phyloP scores from a whole-genome alignment of 2,329 filamentous ascomycete species.

The Fusarium ramigenum region DNA sequence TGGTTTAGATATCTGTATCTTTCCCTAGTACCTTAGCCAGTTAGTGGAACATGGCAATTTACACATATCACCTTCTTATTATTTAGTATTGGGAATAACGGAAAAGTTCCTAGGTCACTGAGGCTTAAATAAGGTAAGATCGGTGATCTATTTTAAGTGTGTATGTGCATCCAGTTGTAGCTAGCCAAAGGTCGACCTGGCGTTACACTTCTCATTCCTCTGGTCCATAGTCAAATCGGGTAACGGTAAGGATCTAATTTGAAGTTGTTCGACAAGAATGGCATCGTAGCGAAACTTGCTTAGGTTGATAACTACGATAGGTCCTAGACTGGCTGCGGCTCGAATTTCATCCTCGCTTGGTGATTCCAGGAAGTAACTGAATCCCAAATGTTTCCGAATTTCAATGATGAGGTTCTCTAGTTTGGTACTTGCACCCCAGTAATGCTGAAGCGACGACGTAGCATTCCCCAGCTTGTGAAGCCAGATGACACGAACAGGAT shows the following conservation, averaged over 20 bases:
- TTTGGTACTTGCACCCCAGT: neutral
- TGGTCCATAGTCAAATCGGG: accelerated
- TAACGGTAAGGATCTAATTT: accelerated
- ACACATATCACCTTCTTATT: too few species aligned
- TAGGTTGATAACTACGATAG: neutral
- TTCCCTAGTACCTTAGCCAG: too few species aligned
- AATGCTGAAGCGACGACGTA: neutral
- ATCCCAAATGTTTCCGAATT: neutral
- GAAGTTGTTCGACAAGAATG: neutral
- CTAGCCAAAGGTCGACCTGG: too few species aligned
- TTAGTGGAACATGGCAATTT: too few species aligned
- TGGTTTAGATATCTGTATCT: too few species aligned
- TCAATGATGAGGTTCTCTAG: neutral
- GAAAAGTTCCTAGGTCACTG: too few species aligned
- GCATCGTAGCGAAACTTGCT: neutral
- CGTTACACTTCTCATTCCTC: neutral
- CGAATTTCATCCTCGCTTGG: accelerated
- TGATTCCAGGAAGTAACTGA: neutral
- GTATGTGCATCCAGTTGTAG: too few species aligned
- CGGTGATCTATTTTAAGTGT: too few species aligned
- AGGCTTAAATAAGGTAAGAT: too few species aligned
- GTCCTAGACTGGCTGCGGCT: neutral
- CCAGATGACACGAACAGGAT: neutral
- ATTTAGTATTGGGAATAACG: too few species aligned
- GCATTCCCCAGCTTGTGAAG: neutral